Evolutionary conservation across 768 basidiomycete species (phyloP), one percentile per base, ranked within the genome.

Genomic region (Rhodocollybia butyracea): DNA sequence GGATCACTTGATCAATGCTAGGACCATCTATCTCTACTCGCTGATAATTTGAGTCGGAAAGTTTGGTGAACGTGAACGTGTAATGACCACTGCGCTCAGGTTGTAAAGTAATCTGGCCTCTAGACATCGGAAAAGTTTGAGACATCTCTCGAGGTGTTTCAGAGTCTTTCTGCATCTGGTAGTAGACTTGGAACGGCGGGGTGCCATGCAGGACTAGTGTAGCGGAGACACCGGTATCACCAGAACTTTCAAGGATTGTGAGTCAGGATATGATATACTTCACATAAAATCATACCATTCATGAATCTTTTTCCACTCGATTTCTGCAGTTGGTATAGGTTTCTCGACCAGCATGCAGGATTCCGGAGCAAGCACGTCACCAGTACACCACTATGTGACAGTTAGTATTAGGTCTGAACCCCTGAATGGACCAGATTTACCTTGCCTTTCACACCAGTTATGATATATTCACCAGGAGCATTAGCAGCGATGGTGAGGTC

Each of bases 41-140:
- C 62, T 82, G 80, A 70, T 98, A 98, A 66, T 94, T 84, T 10
- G 80, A 76, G 67, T 98, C 95, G 65, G 88, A 90, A 57, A 98
- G 70, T 30, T 85, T 77, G 7, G 79, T 71, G 71, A 95, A 94
- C 1, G 78, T 82, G 72, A 95, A 98, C 8, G 81, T 81, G 68
- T 97, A 98, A 61, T 89, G 87, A 7, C 95, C 95, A 57, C 91
- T 94, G 46, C 84, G 81, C 38, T 95, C 88, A 2, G 96, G 95
- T 66, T 93, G 88, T 15, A 96, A 70, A 7, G 85, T 86, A 54
- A 97, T 72, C 64, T 94, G 89, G 32, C 89, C 91, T 40, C 91
- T 81, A 7, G 89, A 85, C n/a, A 73, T 76, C 15, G 81, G 66
- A 63, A 90, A 88, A 2, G 79, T 79, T 66, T 86, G 78, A 46